Percentiles rank a stretch among this genome's conserved stretches.
Conservation (phyloP, 2,329 filamentous ascomycete genomes). For the Aurifilum marmelostoma region DNA sequence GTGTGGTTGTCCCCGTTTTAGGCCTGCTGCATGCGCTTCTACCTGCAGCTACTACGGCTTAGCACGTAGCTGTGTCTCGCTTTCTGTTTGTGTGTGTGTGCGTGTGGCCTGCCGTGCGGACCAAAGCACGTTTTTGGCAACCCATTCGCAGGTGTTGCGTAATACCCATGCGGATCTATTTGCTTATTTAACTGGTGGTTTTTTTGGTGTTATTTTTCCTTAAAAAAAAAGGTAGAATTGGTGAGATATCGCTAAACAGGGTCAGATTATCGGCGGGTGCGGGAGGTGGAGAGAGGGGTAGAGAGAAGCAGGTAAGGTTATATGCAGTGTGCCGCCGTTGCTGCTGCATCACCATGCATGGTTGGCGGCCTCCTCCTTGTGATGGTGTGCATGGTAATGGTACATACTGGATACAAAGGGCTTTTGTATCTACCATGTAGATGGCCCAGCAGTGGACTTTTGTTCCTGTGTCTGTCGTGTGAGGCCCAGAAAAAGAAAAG, state of each 20-base stretch:
- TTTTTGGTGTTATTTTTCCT: neutral
- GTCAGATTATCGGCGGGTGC: neutral
- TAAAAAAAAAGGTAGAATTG: neutral
- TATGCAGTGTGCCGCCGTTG: slow-evolving; percentile 23
- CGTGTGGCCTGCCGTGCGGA: neutral
- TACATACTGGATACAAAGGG: neutral
- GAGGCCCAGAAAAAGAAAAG: neutral
- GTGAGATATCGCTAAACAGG: neutral
- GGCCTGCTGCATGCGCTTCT: slow-evolving; percentile 17
- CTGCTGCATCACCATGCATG: slow-evolving; percentile 11
- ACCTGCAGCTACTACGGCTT: slow-evolving; percentile 15
- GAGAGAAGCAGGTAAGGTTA: neutral
- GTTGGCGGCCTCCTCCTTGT: neutral
- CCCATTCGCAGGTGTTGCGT: neutral
- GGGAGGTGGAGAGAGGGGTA: neutral
- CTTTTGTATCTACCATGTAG: slow-evolving; percentile 21
- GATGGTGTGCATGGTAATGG: neutral
- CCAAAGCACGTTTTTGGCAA: neutral
- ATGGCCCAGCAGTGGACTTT: slow-evolving; percentile 13
- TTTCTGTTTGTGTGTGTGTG: neutral
- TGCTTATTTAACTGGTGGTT: neutral
- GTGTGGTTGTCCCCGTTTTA: slow-evolving; percentile 12
- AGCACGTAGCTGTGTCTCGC: neutral
- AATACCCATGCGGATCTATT: neutral
- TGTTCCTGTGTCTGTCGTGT: neutral